A percentile compares a stretch with the other conserved stretches of the same genome.
phyloP scores from a whole-genome alignment of 2,329 filamentous ascomycete species.

The Periconia sp. region DNA sequence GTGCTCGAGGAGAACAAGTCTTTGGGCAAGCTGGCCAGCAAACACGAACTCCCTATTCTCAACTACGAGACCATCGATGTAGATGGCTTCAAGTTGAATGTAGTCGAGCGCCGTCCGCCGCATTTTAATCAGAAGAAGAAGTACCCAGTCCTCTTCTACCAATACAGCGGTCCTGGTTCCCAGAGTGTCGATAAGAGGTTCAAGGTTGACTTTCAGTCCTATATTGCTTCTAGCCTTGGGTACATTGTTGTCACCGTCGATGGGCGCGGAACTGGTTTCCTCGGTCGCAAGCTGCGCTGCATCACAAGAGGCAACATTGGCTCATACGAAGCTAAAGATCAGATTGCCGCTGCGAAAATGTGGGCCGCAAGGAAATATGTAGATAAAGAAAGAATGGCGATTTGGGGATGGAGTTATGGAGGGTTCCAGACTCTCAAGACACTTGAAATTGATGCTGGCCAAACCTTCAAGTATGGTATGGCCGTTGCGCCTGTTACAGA shows the following conservation, averaged over 20 bases:
- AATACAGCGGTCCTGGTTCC: slow-evolving; percentile 94
- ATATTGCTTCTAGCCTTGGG: slow-evolving; percentile 79
- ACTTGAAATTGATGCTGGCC: slow-evolving; percentile 83
- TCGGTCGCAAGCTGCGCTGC: slow-evolving; percentile 80
- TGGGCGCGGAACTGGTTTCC: slow-evolving; percentile 87
- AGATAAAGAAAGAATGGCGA: slow-evolving; percentile 78
- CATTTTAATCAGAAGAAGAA: slow-evolving; percentile 82
- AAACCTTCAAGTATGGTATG: slow-evolving; percentile 95
- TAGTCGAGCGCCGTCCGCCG: slow-evolving; percentile 83
- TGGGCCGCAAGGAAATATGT: slow-evolving; percentile 83
- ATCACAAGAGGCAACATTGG: slow-evolving; percentile 83
- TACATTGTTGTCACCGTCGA: slow-evolving; percentile 96
- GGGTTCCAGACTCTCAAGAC: slow-evolving; percentile 96
- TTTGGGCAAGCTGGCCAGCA: slow-evolving; percentile 68
- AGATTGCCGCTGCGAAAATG: slow-evolving; percentile 84
- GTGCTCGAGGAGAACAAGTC: slow-evolving; percentile 75
- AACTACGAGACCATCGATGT: slow-evolving; percentile 85
- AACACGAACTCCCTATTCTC: slow-evolving; percentile 79
- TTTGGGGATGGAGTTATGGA: slow-evolving; percentile 99
- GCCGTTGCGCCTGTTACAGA: slow-evolving; percentile 98
- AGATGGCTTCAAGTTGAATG: slow-evolving; percentile 71
- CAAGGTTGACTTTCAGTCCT: slow-evolving; percentile 84
- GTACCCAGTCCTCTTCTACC: slow-evolving; percentile 92
- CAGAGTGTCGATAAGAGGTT: slow-evolving; percentile 84
- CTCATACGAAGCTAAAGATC: slow-evolving; percentile 81